Evolutionary conservation across 164 flowering plant species (phyloP), one percentile per base, ranked within the genome.

Genomic region (Kalanchoe fedtschenkoi): DNA sequence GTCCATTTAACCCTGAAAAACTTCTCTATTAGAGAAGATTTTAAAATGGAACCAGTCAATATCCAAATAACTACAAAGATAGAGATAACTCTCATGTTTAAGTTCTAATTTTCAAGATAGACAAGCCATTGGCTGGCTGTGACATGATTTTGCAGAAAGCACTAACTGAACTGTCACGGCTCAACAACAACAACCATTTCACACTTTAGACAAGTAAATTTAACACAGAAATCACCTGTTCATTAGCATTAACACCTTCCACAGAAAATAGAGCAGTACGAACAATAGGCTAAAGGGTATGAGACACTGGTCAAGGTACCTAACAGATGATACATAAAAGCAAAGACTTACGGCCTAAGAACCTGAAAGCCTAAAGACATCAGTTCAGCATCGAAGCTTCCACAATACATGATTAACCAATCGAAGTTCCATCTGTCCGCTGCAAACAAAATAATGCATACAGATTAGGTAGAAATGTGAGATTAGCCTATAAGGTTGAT

Each of bases 351-450:
- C 26, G 56, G 9, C 4, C 10, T 26, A 28, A 51, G 32, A 44
- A 51, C 56, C 56, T 51, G 56, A 51, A 26, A 24, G 56, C 56
- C 32, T 24, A 24, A 43, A 24, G 30, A 11, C 28, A 0, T 51
- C 28, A 24, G 2, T 51, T 13, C 26, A 26, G 55, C 53, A 42
- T 10, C 53, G 21, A 44, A 6, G n/a, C 28, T 22, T 22, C 54
- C 54, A 47, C 54, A 6, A 22, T n/a, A 51, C 56, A 51, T 17
- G 17, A 26, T 51, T 51, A 26, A 28, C 56, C 26, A 26, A 17
- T 51, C 1, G 56, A 24, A 4, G 56, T 51, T 51, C 56, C 56
- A 51, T 51, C 56, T 51, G 56, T 28, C 21, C 56, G 30, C 56
- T 51, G 56, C 56, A 51, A 51, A 51, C 5, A 15, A 26, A 51